Conservation (phyloP, 257 asterid species). For the Orobanche coerulescens region DNA sequence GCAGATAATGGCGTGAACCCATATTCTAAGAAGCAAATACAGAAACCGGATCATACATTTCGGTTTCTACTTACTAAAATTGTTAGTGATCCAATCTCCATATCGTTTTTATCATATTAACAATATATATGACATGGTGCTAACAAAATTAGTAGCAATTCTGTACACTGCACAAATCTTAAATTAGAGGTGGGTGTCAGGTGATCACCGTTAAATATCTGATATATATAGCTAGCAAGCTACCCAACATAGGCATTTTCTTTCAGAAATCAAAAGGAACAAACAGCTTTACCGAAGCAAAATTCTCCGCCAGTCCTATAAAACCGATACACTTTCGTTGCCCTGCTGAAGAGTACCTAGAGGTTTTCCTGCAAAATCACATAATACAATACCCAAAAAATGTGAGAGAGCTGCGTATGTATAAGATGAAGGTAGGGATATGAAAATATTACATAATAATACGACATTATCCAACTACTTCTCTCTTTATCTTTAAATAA, state of each 20-base stretch:
- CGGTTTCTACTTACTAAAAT: not conserved
- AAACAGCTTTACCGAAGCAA: slow-evolving; percentile 26
- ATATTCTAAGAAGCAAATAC: not conserved
- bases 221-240: slow-evolving; percentile 3
- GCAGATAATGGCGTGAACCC: no score
- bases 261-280: slow-evolving; percentile 21
- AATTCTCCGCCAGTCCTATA: slow-evolving; percentile 31
- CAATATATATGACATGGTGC: slow-evolving; percentile 13
- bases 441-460: no score
- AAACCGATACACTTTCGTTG: slow-evolving; percentile 36
- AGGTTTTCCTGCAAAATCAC: slow-evolving; percentile 31
- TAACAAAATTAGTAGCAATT: slow-evolving; percentile 14
- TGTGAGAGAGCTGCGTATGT: not conserved
- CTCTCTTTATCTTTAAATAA: no score
- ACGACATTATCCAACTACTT: no score
- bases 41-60: not conserved
- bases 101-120: not conserved
- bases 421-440: slow-evolving; percentile 13
- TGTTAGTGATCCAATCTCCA: not conserved
- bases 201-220: slow-evolving; percentile 13
- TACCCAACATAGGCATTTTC: slow-evolving; percentile 13
- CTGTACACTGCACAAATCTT: slow-evolving; percentile 24
- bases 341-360: slow-evolving; percentile 35
- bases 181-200: slow-evolving; percentile 14
- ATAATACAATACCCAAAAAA: not conserved